Conservation (phyloP, 495 filamentous ascomycete genomes). For the Lophium mytilinum region DNA sequence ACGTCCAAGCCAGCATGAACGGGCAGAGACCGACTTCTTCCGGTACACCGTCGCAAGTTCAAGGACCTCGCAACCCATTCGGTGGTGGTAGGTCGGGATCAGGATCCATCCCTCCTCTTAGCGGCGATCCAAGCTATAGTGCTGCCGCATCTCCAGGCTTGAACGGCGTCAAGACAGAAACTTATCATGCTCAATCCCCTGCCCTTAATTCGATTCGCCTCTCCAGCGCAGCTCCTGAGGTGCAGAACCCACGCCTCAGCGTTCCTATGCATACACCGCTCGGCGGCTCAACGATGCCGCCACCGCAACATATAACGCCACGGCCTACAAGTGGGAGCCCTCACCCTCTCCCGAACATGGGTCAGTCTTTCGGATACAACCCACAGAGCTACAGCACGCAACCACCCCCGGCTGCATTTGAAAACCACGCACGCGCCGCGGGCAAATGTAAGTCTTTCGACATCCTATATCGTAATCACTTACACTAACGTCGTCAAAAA, state of each 20-base stretch:
- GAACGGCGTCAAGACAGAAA: slow-evolving; percentile 27
- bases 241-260: slow-evolving; percentile 8
- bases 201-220: slow-evolving; percentile 19
- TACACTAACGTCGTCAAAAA: slow-evolving; percentile 12
- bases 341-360: slow-evolving; percentile 15
- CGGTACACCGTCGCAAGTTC: slow-evolving; percentile 15
- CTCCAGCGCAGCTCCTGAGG: slow-evolving; percentile 18
- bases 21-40: slow-evolving; percentile 27
- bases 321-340: slow-evolving; percentile 24
- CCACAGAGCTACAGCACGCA: slow-evolving; percentile 18
- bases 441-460: slow-evolving; percentile 19
- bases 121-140: slow-evolving; percentile 3
- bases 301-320: slow-evolving; percentile 8
- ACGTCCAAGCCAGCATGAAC: slow-evolving; percentile 40
- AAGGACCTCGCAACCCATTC: slow-evolving; percentile 20
- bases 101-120: slow-evolving; percentile 12
- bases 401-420: slow-evolving; percentile 9
- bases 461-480: slow-evolving; percentile 1
- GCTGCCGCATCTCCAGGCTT: slow-evolving; percentile 25
- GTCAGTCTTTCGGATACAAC: slow-evolving; percentile 7
- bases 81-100: slow-evolving; percentile 20
- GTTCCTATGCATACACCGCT: slow-evolving; percentile 8
- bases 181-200: slow-evolving; percentile 28
- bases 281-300: slow-evolving; percentile 11
- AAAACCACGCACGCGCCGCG: slow-evolving; percentile 9